phyloP scores from a whole-genome alignment of 2,329 filamentous ascomycete species.

The Nigrospora sphaerica region DNA sequence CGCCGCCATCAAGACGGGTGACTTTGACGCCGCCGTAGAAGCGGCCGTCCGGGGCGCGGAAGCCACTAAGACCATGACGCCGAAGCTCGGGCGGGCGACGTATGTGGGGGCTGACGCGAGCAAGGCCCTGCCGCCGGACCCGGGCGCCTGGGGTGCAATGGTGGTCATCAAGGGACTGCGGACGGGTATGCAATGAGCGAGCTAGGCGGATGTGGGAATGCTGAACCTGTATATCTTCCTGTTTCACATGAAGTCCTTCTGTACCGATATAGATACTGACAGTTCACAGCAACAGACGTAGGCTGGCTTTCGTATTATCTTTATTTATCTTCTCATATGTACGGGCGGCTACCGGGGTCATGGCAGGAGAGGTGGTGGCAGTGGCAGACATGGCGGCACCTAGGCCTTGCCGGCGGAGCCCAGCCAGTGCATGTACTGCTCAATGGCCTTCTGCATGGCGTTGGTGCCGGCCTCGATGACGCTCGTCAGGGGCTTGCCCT shows the following conservation, averaged over 20 bases:
- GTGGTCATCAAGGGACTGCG: slow-evolving; percentile 30
- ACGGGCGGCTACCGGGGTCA: no score
- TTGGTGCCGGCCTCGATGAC: slow-evolving; percentile 39
- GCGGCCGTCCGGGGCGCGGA: slow-evolving; percentile 55
- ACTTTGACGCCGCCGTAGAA: slow-evolving; percentile 48
- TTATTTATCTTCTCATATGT: no score
- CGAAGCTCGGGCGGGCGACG: slow-evolving; percentile 59
- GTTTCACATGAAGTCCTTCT: no score
- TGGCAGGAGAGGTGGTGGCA: no score
- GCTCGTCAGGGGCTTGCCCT: slow-evolving; percentile 35
- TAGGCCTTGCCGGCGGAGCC: slow-evolving; percentile 37
- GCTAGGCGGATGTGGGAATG: no score
- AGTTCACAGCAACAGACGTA: no score
- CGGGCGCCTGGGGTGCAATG: slow-evolving; percentile 64
- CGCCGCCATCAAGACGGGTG: slow-evolving; percentile 35
- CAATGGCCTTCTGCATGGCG: slow-evolving; percentile 40
- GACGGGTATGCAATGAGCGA: not conserved
- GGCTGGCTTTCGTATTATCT: no score
- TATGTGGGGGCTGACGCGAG: slow-evolving; percentile 54
- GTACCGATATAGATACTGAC: no score
- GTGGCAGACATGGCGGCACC: not conserved
- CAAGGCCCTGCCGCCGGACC: slow-evolving; percentile 54
- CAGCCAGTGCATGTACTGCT: slow-evolving; percentile 37
- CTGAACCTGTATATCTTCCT: no score
- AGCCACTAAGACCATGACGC: slow-evolving; percentile 57